Evolutionary conservation across 495 filamentous ascomycete genomes (phyloP), one percentile per base, ranked within the genome.

Genomic region (Xylaria venustula): DNA sequence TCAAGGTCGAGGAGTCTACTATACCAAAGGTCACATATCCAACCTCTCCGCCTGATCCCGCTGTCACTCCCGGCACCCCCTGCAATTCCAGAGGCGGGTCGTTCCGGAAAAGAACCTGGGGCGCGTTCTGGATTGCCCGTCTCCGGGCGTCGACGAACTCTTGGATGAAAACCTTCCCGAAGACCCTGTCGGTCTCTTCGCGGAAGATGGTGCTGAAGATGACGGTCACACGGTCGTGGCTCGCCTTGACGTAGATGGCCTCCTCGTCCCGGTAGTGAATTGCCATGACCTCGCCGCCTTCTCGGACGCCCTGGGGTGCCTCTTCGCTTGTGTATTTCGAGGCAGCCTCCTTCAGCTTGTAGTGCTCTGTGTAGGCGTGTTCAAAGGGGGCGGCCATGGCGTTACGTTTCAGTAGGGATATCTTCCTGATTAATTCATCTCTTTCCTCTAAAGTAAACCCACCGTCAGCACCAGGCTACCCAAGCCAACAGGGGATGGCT

Each of bases 181-280:
- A 98, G 59, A 98, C 90, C 32, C 94, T 79, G 74, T 98, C 94
- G 55, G 94, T 98, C 79, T 98, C 94, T 72, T 98, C 95, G 37
- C 93, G 77, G 82, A 98, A 98, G 51, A 98, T 86, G 34, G 94
- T 98, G 75, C 92, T 96, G 85, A 98, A 98, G 70, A 98, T 98
- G 68, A 98, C 93, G 0, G 94, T 98, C 40, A 98, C 95, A 54
- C 94, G 88, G 71, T 98, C 94, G 72, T 92, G 89, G 73, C 89
- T 95, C 32, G 94, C 93, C 75, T 98, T 97, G 80, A 98, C 91
- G 75, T 96, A 98, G 71, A 98, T 97, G n/a, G 94, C 94, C 72
- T 98, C 94, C 78, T 98, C 94, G 64, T 98, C 95, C 17, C 94
- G 88, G 78, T 98, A 98, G 67, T 97, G 93, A 60, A 98, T 94